These are phyloP conservation scores for Cubamyces lactineus DNA, from an alignment of 768 basidiomycete genomes.

Conservation along the genomic window DNA sequence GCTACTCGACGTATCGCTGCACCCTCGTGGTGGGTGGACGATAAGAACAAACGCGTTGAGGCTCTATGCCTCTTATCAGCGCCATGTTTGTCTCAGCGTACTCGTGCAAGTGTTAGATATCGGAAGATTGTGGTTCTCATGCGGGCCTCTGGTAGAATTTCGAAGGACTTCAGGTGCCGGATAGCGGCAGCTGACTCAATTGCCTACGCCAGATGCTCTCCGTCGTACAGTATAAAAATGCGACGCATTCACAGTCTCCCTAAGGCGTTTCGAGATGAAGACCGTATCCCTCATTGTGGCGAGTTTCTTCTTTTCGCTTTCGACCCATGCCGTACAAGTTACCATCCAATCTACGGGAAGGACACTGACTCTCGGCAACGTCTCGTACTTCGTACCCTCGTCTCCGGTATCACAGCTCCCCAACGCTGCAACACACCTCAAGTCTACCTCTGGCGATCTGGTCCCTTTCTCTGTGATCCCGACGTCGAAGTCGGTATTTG, in stretches of 20 bases:
- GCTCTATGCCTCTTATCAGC: not conserved
- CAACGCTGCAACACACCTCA: conserved; percentile 6
- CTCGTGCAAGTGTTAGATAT: not conserved
- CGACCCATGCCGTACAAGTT: conserved; percentile 1
- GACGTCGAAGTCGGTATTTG: conserved; percentile 21
- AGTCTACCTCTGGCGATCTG: conserved; percentile 11
- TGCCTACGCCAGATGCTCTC: no score
- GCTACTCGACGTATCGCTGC: not conserved
- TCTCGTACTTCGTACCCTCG: conserved; percentile 28
- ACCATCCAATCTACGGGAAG: conserved; percentile 21
- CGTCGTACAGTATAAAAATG: no score
- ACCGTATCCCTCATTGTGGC: not conserved
- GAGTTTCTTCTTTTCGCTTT: not conserved
- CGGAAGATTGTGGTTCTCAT: not conserved
- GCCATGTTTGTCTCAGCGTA: not conserved
- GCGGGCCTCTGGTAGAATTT: not conserved
- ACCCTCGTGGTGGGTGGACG: not conserved
- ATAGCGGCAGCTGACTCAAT: no score
- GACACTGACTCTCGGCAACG: conserved; percentile 21
- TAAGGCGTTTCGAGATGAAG: not conserved
- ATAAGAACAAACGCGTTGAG: conserved; percentile 7
- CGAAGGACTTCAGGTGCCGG: not conserved
- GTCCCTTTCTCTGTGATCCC: conserved; percentile 34
- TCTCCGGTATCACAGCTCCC: conserved; percentile 22
- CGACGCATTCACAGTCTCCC: no score